Conservation (phyloP, 1,284 basidiomycete species). For the Fomes fomentarius region DNA sequence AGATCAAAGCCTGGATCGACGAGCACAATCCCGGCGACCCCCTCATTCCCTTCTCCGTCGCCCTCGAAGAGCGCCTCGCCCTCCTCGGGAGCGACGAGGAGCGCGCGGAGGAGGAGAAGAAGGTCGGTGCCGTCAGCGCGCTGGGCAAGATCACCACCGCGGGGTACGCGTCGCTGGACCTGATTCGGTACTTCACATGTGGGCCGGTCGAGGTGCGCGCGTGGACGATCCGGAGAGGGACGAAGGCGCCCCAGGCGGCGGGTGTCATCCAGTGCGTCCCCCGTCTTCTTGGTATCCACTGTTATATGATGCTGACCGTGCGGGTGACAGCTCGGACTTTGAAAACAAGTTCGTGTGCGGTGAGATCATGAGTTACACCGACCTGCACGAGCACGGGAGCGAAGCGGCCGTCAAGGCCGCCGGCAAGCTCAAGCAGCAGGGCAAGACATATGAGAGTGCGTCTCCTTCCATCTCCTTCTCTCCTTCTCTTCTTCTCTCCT, state of each 20-base stretch:
- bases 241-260: slow-evolving; percentile 95
- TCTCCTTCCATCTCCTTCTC: slow-evolving; percentile 14
- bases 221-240: slow-evolving; percentile 95
- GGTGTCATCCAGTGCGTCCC: slow-evolving; percentile 93
- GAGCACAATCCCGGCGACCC: slow-evolving; percentile 95
- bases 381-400: slow-evolving; percentile 90
- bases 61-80: slow-evolving; percentile 91
- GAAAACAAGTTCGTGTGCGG: slow-evolving; percentile 99
- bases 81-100: slow-evolving; percentile 67
- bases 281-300: background rate
- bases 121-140: slow-evolving; percentile 69
- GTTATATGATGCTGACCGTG: slow-evolving; percentile 8
- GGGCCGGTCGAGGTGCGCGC: slow-evolving; percentile 97
- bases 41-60: slow-evolving; percentile 97
- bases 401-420: slow-evolving; percentile 94
- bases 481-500: background rate
- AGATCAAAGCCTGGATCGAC: slow-evolving; percentile 99
- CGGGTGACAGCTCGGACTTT: slow-evolving; percentile 76
- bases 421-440: slow-evolving; percentile 95
- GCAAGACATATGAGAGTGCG: slow-evolving; percentile 94
- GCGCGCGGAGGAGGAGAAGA: slow-evolving; percentile 77
- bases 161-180: slow-evolving; percentile 84
- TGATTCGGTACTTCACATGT: slow-evolving; percentile 97
- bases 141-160: slow-evolving; percentile 93
- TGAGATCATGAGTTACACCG: slow-evolving; percentile 95